Percentiles rank a stretch among this genome's conserved stretches.
Conservation (phyloP, 75 land plant species). For the Picea sitchensis region DNA sequence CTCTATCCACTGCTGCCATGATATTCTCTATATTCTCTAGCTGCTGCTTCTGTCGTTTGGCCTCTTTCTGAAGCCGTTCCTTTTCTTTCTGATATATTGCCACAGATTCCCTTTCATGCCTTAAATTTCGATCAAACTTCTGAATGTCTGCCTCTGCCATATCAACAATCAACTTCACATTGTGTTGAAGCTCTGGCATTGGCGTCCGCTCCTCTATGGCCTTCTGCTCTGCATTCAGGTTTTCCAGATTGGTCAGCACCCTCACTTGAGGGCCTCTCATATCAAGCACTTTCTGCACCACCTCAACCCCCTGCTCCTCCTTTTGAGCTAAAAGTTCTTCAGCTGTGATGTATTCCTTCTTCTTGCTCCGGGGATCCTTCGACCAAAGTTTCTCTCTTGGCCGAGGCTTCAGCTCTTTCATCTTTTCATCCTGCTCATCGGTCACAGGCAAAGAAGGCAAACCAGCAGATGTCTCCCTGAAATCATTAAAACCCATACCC, state of each 20-base stretch:
- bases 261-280: conserved; percentile 96
- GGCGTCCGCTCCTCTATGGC: conserved; percentile 64
- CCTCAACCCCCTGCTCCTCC: conserved; percentile 61
- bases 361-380: conserved; percentile 49
- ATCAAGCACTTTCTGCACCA: conserved; percentile 80
- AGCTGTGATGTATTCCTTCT: conserved; percentile 55
- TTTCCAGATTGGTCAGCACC: conserved; percentile 78
- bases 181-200: conserved; percentile 97
- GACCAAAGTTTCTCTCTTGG: conserved; percentile 75
- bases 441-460: conserved; percentile 30
- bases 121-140: conserved; percentile 34
- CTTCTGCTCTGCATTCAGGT: conserved; percentile 80
- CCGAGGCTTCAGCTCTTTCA: conserved; percentile 15
- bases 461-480: conserved; percentile 49
- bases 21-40: conserved; percentile 65
- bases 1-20: conserved; percentile 27
- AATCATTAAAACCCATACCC: conserved; percentile 98
- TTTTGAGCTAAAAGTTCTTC: conserved; percentile 75
- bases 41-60: conserved; percentile 50
- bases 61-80: conserved; percentile 49
- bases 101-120: conserved; percentile 53
- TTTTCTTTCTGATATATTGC: conserved; percentile 43
- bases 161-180: conserved; percentile 82
- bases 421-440: conserved; percentile 35
- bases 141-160: conserved; percentile 78